These are phyloP conservation scores for Gamsiella multidivaricata DNA, from an alignment of 192 early-diverging fungal species.

Conservation along the genomic window DNA sequence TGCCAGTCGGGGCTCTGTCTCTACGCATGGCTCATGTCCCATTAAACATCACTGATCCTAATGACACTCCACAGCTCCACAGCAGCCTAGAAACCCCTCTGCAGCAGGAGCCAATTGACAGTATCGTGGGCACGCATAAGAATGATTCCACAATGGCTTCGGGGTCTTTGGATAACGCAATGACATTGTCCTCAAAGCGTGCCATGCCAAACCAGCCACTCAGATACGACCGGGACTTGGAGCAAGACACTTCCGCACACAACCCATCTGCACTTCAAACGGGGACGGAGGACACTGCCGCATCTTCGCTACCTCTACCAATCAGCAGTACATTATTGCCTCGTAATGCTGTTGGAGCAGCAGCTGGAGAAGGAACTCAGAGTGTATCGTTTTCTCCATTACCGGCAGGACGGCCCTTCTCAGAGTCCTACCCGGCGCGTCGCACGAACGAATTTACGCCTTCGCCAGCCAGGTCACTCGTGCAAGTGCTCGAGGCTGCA, in stretches of 20 bases:
- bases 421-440: constrained; percentile 15
- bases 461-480: constrained; percentile 27
- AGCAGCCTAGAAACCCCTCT: background rate
- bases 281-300: background rate
- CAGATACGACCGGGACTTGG: no score
- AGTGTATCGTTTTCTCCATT: constrained; percentile 24
- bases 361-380: background rate
- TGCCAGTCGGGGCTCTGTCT: background rate
- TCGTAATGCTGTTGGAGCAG: constrained; percentile 7
- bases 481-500: constrained; percentile 17
- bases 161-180: no score
- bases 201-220: no score
- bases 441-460: constrained; percentile 14
- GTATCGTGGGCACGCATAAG: no score
- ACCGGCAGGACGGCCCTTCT: background rate
- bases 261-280: background rate
- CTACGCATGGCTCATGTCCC: constrained; percentile 20
- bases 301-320: background rate
- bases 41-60: background rate
- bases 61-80: background rate
- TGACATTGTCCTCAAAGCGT: no score
- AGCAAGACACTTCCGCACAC: no score
- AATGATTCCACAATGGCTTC: no score
- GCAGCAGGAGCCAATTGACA: no score
- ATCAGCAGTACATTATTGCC: constrained; percentile 7